Evolutionary conservation across 2,329 filamentous ascomycete species (phyloP).

Genomic region (Chaetomium strumarium): DNA sequence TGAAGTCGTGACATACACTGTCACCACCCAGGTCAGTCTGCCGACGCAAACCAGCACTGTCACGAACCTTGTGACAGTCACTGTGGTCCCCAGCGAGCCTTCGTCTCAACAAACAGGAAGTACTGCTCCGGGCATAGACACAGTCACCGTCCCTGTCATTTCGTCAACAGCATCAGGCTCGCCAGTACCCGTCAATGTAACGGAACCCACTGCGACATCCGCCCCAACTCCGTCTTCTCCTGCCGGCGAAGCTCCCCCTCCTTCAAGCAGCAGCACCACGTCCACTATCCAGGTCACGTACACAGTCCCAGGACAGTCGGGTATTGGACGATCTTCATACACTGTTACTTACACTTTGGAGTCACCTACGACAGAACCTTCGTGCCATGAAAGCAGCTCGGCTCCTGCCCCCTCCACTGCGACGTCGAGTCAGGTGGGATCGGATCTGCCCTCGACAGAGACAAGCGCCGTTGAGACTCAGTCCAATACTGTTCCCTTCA

Average conservation of each 20-base stretch:
- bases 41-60: neutral
- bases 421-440: neutral
- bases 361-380: neutral
- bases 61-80: neutral
- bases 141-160: neutral
- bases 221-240: neutral
- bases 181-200: neutral
- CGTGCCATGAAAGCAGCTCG: neutral
- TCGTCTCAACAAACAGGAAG: neutral
- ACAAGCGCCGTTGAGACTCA: too few species aligned
- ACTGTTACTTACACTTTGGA: constrained; percentile 20
- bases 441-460: too few species aligned
- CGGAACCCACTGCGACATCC: neutral
- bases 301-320: constrained; percentile 13
- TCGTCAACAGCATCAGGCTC: neutral
- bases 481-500: too few species aligned
- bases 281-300: constrained; percentile 19
- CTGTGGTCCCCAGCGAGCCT: neutral
- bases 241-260: neutral
- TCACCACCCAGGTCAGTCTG: neutral
- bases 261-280: neutral
- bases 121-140: neutral
- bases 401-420: neutral
- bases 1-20: neutral
- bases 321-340: constrained; percentile 13